Evolutionary conservation across 2,329 filamentous ascomycete species (phyloP).

Genomic region (Ascochyta viciae-villosae): DNA sequence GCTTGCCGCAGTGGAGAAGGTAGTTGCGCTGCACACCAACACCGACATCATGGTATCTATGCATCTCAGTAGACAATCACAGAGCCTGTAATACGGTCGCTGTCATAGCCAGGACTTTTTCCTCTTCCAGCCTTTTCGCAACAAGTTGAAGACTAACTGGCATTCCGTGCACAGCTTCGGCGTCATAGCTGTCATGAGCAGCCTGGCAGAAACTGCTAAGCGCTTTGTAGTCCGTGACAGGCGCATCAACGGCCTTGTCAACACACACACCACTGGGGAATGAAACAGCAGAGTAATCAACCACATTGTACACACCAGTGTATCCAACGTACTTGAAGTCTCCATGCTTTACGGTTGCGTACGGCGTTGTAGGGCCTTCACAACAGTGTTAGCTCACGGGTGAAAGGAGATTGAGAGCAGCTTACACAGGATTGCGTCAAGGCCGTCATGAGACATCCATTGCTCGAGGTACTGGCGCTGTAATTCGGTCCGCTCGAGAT

Average conservation of each 20-base stretch:
- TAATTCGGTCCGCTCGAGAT: conserved; percentile 54
- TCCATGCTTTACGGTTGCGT: conserved; percentile 51
- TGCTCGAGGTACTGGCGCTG: conserved; percentile 54
- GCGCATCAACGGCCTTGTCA: conserved; percentile 49
- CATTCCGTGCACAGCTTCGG: conserved; percentile 52
- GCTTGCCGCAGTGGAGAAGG: background rate
- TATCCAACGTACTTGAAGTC: conserved; percentile 56
- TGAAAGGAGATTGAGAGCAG: background rate
- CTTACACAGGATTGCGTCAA: conserved; percentile 55
- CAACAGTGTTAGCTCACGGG: conserved; percentile 8
- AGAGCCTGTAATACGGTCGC: conserved; percentile 41
- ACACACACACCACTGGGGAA: conserved; percentile 53
- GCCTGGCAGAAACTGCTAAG: conserved; percentile 51
- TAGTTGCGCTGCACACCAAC: background rate
- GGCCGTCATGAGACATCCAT: conserved; percentile 50
- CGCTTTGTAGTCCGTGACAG: conserved; percentile 28
- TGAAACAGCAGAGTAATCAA: conserved; percentile 56
- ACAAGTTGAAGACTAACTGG: conserved; percentile 54
- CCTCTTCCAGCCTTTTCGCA: conserved; percentile 51
- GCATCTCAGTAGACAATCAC: background rate
- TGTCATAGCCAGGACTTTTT: conserved; percentile 53
- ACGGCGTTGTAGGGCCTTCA: conserved; percentile 55
- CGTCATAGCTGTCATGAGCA: conserved; percentile 49
- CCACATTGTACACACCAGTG: conserved; percentile 57
- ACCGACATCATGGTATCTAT: background rate